Base-by-base conservation (phyloP, 176 grass and related monocot genomes). In the Elaeis guineensis region DNA sequence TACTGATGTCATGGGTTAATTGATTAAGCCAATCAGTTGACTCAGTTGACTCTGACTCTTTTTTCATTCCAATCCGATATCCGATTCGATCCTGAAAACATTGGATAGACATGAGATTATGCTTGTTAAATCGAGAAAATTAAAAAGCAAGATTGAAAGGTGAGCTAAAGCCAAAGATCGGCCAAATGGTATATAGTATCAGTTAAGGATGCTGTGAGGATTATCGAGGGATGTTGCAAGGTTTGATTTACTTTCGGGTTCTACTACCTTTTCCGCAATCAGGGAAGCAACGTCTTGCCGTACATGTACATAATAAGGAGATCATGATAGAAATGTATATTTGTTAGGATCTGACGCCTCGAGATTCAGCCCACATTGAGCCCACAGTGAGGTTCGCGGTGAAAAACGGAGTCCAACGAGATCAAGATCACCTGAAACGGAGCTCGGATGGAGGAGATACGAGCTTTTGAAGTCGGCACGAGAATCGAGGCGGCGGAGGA, bases 231-330 rank as follows among this genome's bases (percentile, higher is more conserved):
- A 64, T 59, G 87, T 64, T 87, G 77, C 51, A 92, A 85, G 81
- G 93, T 89, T 58, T 64, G 51, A 25, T 28, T 5, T 28, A 1
- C 26, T 28, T 28, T 5, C 1, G 4, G 3, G 18, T 66, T 67
- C 24, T 14, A 61, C 17, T 25, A 69, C 30, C 67, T 66, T 19
- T 61, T 17, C 67, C 19, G 17, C 35, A 80, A 79, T 64, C 51
- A 97, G 93, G 93, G 69, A 98, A 91, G 14, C 93, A 92, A 98
- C 87, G 93, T 60, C 93, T 81, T 20, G 93, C 92, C 59, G 93
- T 92, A 71, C 93, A 98, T 57, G 92, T 98, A 69, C 76, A 92
- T 58, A 85, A 77, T n/a, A 63, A 81, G 84, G 16, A 85, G 74
- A 70, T 25, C 79, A 62, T 50, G 75, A 57, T 19, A 77, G 75